Evolutionary conservation across 768 basidiomycete genomes (phyloP), one percentile per base, ranked within the genome.

Genomic region (Hygrocybe coccinea): DNA sequence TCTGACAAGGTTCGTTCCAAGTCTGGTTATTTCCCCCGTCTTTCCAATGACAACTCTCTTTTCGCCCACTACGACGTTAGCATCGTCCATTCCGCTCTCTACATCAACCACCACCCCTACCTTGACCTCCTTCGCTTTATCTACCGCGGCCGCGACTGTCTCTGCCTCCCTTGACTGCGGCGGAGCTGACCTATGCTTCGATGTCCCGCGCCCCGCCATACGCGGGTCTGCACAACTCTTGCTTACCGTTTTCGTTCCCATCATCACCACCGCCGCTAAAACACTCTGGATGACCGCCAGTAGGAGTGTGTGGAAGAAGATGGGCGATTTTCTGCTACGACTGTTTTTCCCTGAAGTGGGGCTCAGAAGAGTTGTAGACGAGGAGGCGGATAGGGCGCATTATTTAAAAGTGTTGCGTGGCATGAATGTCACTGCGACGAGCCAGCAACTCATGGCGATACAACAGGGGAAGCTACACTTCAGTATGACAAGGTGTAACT

Each of bases 41-140:
- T 45, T 75, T 29, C 29, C 29, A 29, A 29, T 29, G 29, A 8
- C 29, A 4, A 29, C 29, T 4, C 29, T 29, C 29, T 29, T 29
- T 29, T 29, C 29, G 29, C 3, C 3, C 8, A 29, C 29, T 29
- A 29, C 29, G 29, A 29, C 29, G 29, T 29, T 29, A 4, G 29
- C 29, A 29, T 29, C 29, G 29, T 29, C 29, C 29, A 29, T 29
- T 8, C 29, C 29, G 29, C 29, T 29, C 29, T 8, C 29, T 29
- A 41, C 39, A 3, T 15, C 39, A 21, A 41, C 19, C 14, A 3
- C 39, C 3, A 41, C 39, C 14, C 19, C 39, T 3, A 41, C 39
- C 39, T 3, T 21, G 4, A 41, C 39, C 39, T 15, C 39, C 15
- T 41, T 41, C 39, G 4, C 39, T 15, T 8, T 29, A 29, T 8